Evolutionary conservation across 768 basidiomycete species (phyloP), one percentile per base, ranked within the genome.

Genomic region (Lactifluus rugatus): DNA sequence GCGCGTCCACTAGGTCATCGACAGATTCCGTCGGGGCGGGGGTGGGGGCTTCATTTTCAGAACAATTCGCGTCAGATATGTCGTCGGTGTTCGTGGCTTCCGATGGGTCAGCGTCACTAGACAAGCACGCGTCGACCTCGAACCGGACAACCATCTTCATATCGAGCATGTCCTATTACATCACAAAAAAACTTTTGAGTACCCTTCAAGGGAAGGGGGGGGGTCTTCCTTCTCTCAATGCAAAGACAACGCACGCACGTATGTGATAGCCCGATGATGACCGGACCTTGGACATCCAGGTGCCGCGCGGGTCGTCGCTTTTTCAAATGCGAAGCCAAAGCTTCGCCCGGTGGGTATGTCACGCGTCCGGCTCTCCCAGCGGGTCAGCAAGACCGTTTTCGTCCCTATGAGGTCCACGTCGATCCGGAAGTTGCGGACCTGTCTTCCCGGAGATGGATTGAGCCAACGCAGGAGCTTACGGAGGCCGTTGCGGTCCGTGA

Each of bases 401-500:
- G 64, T 64, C 0, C 86, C 85, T 0, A 74, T 77, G 17, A 87
- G 71, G 66, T 89, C 81, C 4, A 82, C 59, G 56, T 91, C 86
- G 61, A 91, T 85, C n/a, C 88, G 73, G 65, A 89, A 91, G 54
- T 80, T 77, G 13, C 70, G 66, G n/a, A 64, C 60, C 10, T 69
- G 70, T 23, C 70, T 72, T 16, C 65, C 67, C n/a, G 32, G 13
- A 1, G 58, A 39, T 0, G 48, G 58, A 26, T 19, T 60, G n/a
- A 78, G 73, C 82, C 81, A 85, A 26, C 81, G 74, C 23, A 82
- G 65, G 37, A 88, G 70, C 67, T 85, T 86, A 26, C 85, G 76
- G n/a, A 87, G 70, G 25, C 73, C 74, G 63, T 87, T 88, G 28
- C 87, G 76, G 64, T 87, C 85, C 0, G 84, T 81, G 60, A 88